Base-by-base conservation (phyloP, 257 asterid species). In the Fraxinus americana region DNA sequence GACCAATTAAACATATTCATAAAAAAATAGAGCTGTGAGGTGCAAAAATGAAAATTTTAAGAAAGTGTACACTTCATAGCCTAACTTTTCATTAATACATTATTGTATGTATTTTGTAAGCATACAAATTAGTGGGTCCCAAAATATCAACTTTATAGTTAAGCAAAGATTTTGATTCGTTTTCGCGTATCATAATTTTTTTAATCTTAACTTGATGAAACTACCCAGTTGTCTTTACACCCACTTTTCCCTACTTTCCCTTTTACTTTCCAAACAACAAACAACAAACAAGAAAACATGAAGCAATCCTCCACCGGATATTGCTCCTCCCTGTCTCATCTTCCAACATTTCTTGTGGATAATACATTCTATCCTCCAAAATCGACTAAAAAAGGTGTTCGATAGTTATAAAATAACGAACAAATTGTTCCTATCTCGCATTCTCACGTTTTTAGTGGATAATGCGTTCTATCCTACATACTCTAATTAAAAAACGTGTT, bases 141-240 rank as follows among this genome's bases (percentile, higher is more conserved):
- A 59, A 25, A 59, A 59, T 8, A 59, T 59, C 29, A 21, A 59
- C 67, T 59, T 59, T 59, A 0, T 21, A 59, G 67, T 7, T 21
- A 59, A 59, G 32, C 67, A 21, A 59, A 59, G 67, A 59, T 59
- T 23, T 23, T 59, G 67, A 59, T 59, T 21, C 30, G 32, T 21
- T 25, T 57, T 59, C 32, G 8, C 23, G 27, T 2, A 59, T 59
- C 67, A 59, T 7, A 59, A 21, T 59, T 59, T 57, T 21, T 19
- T 38, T 38, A 6, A n/a, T 21, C 67, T 59, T 21, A 59, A 59
- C 32, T 59, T 59, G 67, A 23, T 21, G 67, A 21, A 59, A 21
- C 67, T 59, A 59, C 29, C 67, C 67, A 21, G 67, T n/a, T 59
- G 67, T 59, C 67, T 23, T 59, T 59, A n/a, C 13, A 59, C 67